Conservation (phyloP, 108 stramenopile species). For the Halocafeteria seosinensis region DNA sequence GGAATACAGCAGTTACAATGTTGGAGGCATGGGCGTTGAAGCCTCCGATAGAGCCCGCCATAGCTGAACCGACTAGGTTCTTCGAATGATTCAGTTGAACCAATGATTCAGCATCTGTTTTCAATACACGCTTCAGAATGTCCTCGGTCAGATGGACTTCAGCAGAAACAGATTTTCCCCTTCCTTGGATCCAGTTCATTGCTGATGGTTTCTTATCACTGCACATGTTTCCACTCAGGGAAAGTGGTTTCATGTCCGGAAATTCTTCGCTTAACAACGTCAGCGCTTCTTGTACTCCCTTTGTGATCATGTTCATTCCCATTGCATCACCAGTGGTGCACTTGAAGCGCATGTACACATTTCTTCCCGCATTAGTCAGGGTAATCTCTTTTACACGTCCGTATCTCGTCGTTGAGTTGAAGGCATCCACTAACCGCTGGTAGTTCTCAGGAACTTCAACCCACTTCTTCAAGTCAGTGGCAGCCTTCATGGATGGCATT, state of each 20-base stretch:
- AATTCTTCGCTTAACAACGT: constrained; percentile 58
- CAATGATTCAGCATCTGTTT: constrained; percentile 72
- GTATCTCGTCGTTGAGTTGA: constrained; percentile 87
- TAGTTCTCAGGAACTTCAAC: constrained; percentile 52
- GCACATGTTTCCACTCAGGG: constrained; percentile 91
- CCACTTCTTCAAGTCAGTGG: constrained; percentile 68
- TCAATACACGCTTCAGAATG: constrained; percentile 67
- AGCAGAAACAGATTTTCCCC: constrained; percentile 84
- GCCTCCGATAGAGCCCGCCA: constrained; percentile 82
- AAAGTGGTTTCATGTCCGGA: constrained; percentile 54
- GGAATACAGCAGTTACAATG: constrained; percentile 88
- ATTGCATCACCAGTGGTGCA: constrained; percentile 94
- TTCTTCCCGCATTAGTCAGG: constrained; percentile 74
- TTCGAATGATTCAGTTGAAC: constrained; percentile 77
- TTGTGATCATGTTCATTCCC: constrained; percentile 99
- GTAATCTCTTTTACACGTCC: constrained; percentile 57
- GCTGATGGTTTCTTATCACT: constrained; percentile 96
- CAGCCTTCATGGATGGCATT: constrained; percentile 59
- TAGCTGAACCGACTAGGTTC: constrained; percentile 89
- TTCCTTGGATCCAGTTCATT: constrained; percentile 90
- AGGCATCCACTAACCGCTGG: constrained; percentile 54
- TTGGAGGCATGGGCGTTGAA: constrained; percentile 95
- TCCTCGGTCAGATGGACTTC: constrained; percentile 68
- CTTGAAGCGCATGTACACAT: constrained; percentile 74
- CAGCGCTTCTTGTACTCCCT: constrained; percentile 68